Base-by-base conservation (phyloP, 257 asterid genomes). In the Orobanche coerulescens region DNA sequence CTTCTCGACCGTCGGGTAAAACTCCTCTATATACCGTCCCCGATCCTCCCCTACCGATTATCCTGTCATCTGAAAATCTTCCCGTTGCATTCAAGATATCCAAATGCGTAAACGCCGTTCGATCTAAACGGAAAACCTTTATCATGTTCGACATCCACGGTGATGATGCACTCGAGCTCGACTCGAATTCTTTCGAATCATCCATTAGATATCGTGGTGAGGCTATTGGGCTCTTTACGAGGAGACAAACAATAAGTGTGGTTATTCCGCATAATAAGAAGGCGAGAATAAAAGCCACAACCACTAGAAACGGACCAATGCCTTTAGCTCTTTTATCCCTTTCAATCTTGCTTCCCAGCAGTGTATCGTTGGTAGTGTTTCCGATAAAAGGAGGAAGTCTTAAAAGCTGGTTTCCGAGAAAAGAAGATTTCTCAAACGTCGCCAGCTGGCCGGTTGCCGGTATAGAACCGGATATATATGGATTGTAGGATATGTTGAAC, bases 401-500 rank as follows among this genome's bases (percentile, higher is more conserved):
- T 24, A 93, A 66, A 49, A 80, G 73, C 0, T 95, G 95, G 65
- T 81, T 78, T 0, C 96, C 99, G 0, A 81, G 49, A 73, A 81
- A 93, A 4, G 97, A 79, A 83, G 83, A 84, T 40, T 76, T 89
- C 20, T 89, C 95, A 4, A 93, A 77, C 0, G 97, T 89, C 2
- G 88, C 71, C 63, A 93, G 50, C 55, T 86, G 97, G 9, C 97
- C 96, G 0, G 78, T 84, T 1, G 68, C 4, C 1, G 99, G 97
- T 20, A 87, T 64, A 4, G 33, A 61, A 0, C 99, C 99, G 2
- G 89, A 73, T 39, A 93, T 74, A 7, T 63, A 66, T 0, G 84
- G 90, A 52, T 93, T 93, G 81, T 86, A 84, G 5, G 99, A 93
- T 24, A 90, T 50, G 76, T 90, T 90, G 76, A 90, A 90, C 82